phyloP scores from a whole-genome alignment of 768 basidiomycete species.

The Coprinellus micaceus region DNA sequence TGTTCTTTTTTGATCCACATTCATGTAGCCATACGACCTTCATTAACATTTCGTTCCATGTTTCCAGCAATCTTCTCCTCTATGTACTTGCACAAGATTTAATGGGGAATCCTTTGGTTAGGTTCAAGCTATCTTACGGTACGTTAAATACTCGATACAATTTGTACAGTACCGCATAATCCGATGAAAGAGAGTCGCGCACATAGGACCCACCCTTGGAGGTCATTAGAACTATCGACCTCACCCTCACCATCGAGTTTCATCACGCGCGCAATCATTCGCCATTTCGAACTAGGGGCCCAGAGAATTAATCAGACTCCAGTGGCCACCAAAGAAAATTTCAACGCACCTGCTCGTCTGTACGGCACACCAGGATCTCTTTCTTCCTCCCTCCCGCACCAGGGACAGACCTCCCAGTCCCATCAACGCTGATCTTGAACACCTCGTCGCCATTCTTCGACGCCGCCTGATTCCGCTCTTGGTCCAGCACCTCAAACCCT shows the following conservation, averaged over 20 bases:
- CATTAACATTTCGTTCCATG: too few species aligned
- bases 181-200: too few species aligned
- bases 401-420: slow-evolving; percentile 31
- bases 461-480: slow-evolving; percentile 41
- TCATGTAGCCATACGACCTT: neutral
- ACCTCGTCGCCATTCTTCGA: slow-evolving; percentile 24
- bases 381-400: slow-evolving; percentile 25
- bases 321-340: too few species aligned
- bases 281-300: slow-evolving; percentile 38
- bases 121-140: too few species aligned
- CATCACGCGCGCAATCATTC: slow-evolving; percentile 30
- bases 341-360: slow-evolving; percentile 57
- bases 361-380: slow-evolving; percentile 56
- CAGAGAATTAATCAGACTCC: too few species aligned
- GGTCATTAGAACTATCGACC: too few species aligned
- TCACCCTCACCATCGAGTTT: neutral
- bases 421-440: slow-evolving; percentile 27
- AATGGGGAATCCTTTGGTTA: too few species aligned
- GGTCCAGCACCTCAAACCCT: slow-evolving; percentile 54
- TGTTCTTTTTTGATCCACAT: neutral
- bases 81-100: too few species aligned
- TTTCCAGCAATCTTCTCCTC: neutral
- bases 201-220: too few species aligned
- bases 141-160: too few species aligned
- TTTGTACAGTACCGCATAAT: too few species aligned